Base-by-base conservation (phyloP, 768 basidiomycete genomes). In the Lactarius quietus region DNA sequence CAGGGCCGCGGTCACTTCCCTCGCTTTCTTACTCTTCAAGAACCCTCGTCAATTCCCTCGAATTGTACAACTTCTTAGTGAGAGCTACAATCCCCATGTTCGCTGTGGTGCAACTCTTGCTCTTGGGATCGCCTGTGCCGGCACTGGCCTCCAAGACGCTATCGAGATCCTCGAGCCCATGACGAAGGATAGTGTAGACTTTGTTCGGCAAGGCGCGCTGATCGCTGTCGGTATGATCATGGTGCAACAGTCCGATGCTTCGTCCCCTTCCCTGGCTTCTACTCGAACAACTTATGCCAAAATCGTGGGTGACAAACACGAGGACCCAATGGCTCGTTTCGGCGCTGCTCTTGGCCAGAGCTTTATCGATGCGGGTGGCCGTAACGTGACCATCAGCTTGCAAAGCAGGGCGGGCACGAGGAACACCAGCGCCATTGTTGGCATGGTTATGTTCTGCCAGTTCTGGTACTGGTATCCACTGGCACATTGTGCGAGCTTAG, bases 391-490 rank as follows among this genome's bases (percentile, higher is more conserved):
- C 14, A 94, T 99, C 73, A 93, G 87, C 72, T 78, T 98, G 62
- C 91, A 95, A 74, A 97, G 93, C 74, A 86, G 92, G 65, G 93
- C 93, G 2, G 97, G 97, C 10, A 95, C 90, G 69, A 84, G 86
- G 69, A 96, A 98, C 74, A 95, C 95, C 70, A 92, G 84, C 55
- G 94, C 96, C 3, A 92, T 98, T 68, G 93, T 98, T 38, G 97
- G 97, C n/a, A 95, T 98, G 90, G 87, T 91, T 20, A 78, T 99
- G 74, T 99, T 99, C 80, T 92, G 92, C 72, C 97, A 99, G 76
- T 98, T 99, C 78, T 99, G 97, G 97, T 98, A 98, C 75, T 99
- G 97, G 97, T 99, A 95, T 78, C 97, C 97, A 38, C 80, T 98
- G 31, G 94, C 95, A 17, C 95, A 98, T 72, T 94, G 91, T 68